phyloP scores from a whole-genome alignment of 2,329 filamentous ascomycete species.

The Alternaria sp. region DNA sequence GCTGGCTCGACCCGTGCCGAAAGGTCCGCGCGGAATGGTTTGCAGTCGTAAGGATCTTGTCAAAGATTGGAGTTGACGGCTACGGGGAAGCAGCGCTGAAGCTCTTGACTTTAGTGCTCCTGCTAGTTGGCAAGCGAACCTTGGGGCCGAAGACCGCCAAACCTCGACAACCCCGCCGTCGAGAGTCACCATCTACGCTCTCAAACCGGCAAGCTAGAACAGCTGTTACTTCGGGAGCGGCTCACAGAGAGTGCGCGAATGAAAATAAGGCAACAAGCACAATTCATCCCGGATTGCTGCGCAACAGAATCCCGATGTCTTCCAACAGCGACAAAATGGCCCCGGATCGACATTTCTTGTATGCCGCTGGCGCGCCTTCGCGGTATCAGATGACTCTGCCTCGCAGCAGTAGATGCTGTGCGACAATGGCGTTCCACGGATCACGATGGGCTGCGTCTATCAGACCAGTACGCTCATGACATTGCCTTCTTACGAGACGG shows the following conservation, averaged over 20 bases:
- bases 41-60: background rate
- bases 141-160: background rate
- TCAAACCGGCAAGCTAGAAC: background rate
- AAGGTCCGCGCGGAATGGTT: background rate
- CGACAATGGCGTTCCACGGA: background rate
- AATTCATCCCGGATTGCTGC: background rate
- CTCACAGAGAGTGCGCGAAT: background rate
- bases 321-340: background rate
- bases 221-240: background rate
- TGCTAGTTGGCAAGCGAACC: constrained; percentile 4
- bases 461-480: background rate
- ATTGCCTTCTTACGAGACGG: background rate
- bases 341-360: background rate
- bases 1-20: background rate
- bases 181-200: background rate
- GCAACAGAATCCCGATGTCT: background rate
- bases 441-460: background rate
- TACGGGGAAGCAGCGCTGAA: background rate
- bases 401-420: constrained; percentile 1
- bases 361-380: background rate
- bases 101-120: background rate
- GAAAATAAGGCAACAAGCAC: background rate
- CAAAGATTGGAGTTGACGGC: background rate
- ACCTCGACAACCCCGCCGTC: constrained; percentile 1
- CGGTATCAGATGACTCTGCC: constrained; percentile 11